A percentile compares a stretch with the other conserved stretches of the same genome.
Conservation (phyloP, 2,329 filamentous ascomycete genomes). For the Talaromyces sp. region DNA sequence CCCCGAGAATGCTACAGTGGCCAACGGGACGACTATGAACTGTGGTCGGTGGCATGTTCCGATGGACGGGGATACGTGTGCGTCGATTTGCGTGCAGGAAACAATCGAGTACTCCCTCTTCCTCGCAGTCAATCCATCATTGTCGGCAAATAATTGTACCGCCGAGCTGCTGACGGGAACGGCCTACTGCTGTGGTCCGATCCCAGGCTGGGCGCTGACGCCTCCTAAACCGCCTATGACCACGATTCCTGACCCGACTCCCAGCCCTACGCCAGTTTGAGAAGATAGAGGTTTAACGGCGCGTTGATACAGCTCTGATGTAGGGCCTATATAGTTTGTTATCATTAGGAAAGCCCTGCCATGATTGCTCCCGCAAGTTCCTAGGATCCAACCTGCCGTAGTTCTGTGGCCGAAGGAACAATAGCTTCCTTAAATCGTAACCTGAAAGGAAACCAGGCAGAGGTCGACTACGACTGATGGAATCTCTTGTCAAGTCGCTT, state of each 20-base stretch:
- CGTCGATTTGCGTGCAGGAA: conserved; percentile 18
- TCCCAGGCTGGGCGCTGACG: neutral
- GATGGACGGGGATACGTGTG: conserved; percentile 18
- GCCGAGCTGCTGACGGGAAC: conserved; percentile 11
- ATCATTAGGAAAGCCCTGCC: no score
- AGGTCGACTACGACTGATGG: no score
- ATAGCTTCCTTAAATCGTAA: no score
- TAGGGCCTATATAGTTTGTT: no score
- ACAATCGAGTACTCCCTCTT: conserved; percentile 17
- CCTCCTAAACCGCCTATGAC: neutral
- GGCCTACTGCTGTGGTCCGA: conserved; percentile 19
- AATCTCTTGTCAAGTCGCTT: no score
- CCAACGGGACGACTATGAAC: conserved; percentile 16
- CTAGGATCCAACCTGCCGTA: no score
- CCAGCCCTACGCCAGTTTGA: neutral
- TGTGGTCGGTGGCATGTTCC: conserved; percentile 21
- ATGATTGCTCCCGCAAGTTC: no score
- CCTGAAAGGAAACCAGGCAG: no score
- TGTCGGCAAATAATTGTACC: conserved; percentile 14
- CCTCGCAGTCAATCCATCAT: conserved; percentile 19
- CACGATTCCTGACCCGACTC: neutral
- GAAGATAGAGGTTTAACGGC: no score
- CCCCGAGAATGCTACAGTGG: conserved; percentile 18
- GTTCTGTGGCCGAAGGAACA: no score
- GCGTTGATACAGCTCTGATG: no score